phyloP scores from a whole-genome alignment of 2,329 filamentous ascomycete species.

The Exophiala sp. region DNA sequence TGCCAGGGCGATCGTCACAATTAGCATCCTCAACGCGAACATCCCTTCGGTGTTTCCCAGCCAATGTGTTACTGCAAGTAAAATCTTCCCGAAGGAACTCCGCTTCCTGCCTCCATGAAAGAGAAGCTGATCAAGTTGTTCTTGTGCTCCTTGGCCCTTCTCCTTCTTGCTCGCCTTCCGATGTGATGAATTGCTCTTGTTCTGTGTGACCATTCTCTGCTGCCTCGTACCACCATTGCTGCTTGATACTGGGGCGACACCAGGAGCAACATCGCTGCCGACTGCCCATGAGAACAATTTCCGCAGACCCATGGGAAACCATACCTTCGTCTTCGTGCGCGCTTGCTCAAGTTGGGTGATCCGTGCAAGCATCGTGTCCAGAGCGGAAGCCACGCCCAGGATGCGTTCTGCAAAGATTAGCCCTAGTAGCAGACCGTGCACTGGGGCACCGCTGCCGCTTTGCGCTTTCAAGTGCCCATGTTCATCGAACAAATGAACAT shows the following conservation, averaged over 20 bases:
- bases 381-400: conserved; percentile 28
- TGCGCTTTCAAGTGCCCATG: conserved; percentile 37
- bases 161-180: too few species aligned
- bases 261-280: conserved; percentile 5
- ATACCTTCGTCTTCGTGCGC: conserved; percentile 38
- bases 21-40: conserved; percentile 48
- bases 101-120: too few species aligned
- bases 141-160: too few species aligned
- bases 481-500: conserved; percentile 43
- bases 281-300: conserved; percentile 42
- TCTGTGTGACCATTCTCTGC: too few species aligned
- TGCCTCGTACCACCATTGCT: too few species aligned
- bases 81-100: neutral
- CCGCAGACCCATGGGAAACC: conserved; percentile 42
- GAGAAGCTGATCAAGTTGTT: too few species aligned
- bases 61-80: conserved; percentile 40
- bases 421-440: conserved; percentile 43
- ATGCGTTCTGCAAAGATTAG: conserved; percentile 51
- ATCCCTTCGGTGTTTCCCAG: conserved; percentile 43
- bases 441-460: conserved; percentile 26
- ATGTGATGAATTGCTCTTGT: too few species aligned
- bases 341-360: conserved; percentile 37
- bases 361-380: conserved; percentile 38
- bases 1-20: conserved; percentile 44
- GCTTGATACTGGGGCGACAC: too few species aligned